Evolutionary conservation across 306 rosid genomes (phyloP).

Genomic region (Oemleria cerasiformis): DNA sequence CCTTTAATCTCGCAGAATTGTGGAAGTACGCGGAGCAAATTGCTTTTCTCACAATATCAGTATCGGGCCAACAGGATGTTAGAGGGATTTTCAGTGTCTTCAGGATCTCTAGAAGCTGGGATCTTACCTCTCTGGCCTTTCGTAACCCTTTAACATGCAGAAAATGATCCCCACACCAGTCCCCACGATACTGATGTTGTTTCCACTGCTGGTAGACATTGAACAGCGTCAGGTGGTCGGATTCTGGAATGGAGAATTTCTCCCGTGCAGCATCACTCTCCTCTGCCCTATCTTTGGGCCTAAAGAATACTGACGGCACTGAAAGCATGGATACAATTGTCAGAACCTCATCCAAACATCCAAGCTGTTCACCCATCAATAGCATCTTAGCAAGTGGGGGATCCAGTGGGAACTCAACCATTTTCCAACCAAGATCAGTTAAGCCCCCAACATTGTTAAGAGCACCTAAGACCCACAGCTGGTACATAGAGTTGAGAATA

Average conservation of each 20-base stretch:
- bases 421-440: slow-evolving; percentile 95
- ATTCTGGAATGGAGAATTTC: slow-evolving; percentile 84
- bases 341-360: slow-evolving; percentile 81
- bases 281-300: slow-evolving; percentile 93
- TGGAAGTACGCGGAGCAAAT: slow-evolving; percentile 95
- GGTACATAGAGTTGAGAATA: slow-evolving; percentile 97
- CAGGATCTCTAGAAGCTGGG: slow-evolving; percentile 87
- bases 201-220: slow-evolving; percentile 98
- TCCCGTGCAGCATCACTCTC: slow-evolving; percentile 99
- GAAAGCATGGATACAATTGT: slow-evolving; percentile 98
- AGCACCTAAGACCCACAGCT: slow-evolving; percentile 97
- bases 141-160: slow-evolving; percentile 88
- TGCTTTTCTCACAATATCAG: slow-evolving; percentile 85
- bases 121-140: slow-evolving; percentile 95
- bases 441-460: slow-evolving; percentile 88
- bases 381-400: slow-evolving; percentile 99
- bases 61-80: slow-evolving; percentile 73
- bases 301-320: slow-evolving; percentile 92
- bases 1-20: slow-evolving; percentile 85
- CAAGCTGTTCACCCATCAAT: slow-evolving; percentile 77
- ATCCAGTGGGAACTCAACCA: slow-evolving; percentile 97
- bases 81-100: slow-evolving; percentile 80
- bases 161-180: slow-evolving; percentile 95
- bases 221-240: slow-evolving; percentile 85
- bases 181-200: slow-evolving; percentile 92